A percentile compares a stretch with the other conserved stretches of the same genome.
Conservation (phyloP, 352 stramenopile species). For the Globisporangium takayamanum region DNA sequence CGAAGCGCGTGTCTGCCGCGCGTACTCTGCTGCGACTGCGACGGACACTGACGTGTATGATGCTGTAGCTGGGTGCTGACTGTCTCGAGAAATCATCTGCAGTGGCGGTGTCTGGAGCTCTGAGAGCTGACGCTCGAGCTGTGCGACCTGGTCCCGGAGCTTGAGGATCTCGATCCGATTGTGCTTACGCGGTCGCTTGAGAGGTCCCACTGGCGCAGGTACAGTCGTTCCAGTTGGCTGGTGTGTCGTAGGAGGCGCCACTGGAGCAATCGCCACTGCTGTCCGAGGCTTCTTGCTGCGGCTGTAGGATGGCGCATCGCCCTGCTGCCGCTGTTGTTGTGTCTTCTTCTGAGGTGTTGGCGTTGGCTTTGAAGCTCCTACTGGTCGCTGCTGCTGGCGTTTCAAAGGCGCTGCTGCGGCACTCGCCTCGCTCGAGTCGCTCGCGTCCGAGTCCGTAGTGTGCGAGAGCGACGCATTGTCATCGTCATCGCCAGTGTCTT, state of each 20-base stretch:
- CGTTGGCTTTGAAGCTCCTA: no score
- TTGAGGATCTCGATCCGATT: conserved; percentile 14
- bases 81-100: neutral
- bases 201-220: neutral
- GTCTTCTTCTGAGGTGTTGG: neutral
- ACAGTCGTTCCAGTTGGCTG: neutral
- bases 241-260: neutral
- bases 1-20: neutral
- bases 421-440: neutral
- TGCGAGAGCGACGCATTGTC: conserved; percentile 4
- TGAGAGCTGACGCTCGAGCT: conserved; percentile 1
- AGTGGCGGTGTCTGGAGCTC: neutral
- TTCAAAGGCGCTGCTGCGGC: neutral
- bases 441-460: conserved; percentile 1
- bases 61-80: neutral
- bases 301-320: neutral
- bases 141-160: conserved; percentile 8
- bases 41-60: neutral
- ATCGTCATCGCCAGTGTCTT: neutral
- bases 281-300: neutral
- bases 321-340: neutral
- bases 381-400: neutral
- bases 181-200: conserved; percentile 10
- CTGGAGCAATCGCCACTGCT: neutral
- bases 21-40: conserved; percentile 2